phyloP scores from a whole-genome alignment of 2,329 filamentous ascomycete species.

The Chrysosporium queenslandicum region DNA sequence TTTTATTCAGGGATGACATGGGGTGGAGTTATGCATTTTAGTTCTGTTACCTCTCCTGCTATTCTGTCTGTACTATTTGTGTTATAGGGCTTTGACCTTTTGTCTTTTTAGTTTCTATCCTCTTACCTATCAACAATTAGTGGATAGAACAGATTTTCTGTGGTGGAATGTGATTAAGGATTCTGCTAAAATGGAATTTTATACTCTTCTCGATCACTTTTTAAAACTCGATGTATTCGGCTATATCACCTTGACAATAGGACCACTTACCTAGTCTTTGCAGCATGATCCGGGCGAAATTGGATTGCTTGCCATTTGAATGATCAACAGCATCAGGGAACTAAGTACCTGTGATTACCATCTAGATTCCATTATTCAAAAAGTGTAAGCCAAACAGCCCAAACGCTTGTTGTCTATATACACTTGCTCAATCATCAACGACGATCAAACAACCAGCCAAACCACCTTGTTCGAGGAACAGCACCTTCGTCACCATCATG shows the following conservation, averaged over 20 bases:
- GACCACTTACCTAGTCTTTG: too few species aligned
- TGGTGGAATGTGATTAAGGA: slow-evolving; percentile 1
- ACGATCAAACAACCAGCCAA: not conserved
- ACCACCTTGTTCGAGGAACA: not conserved
- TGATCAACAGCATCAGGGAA: too few species aligned
- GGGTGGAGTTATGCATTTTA: slow-evolving; percentile 23
- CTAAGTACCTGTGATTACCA: too few species aligned
- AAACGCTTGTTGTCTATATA: too few species aligned
- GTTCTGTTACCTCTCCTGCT: slow-evolving; percentile 22
- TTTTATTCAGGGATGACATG: slow-evolving; percentile 8
- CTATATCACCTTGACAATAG: too few species aligned
- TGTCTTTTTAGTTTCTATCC: slow-evolving; percentile 20
- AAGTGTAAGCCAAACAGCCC: too few species aligned
- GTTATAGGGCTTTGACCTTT: slow-evolving; percentile 18
- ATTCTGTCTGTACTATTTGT: slow-evolving; percentile 18
- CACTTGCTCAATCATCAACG: too few species aligned
- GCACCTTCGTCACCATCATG: not conserved
- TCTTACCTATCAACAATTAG: not conserved
- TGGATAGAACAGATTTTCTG: not conserved
- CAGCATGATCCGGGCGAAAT: too few species aligned
- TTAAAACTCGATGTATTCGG: too few species aligned
- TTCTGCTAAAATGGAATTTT: slow-evolving; percentile 3
- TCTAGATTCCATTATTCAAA: too few species aligned
- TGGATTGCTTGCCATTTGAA: too few species aligned
- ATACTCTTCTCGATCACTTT: not conserved